Evolutionary conservation across 139 green algal genomes (phyloP).

Genomic region (Choricystis sp.): DNA sequence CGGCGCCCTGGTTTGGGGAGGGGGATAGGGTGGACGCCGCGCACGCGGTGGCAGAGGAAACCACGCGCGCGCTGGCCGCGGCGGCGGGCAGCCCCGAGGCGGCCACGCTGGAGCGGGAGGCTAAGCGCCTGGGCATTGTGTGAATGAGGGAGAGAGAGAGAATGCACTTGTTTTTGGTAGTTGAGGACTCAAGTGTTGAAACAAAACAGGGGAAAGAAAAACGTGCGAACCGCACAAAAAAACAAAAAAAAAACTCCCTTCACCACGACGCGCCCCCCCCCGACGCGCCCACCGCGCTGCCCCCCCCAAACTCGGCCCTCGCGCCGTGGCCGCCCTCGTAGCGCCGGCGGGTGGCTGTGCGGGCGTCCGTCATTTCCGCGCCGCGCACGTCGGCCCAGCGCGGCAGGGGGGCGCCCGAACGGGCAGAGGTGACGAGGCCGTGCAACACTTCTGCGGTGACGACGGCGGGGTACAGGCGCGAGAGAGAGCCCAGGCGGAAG

Average conservation of each 20-base stretch:
- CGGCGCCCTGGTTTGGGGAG: constrained; percentile 15
- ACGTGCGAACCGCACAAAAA: background rate
- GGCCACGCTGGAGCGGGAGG: background rate
- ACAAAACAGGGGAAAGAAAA: background rate
- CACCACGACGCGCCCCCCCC: background rate
- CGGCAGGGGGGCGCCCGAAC: background rate
- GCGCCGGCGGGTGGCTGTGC: background rate
- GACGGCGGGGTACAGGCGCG: background rate
- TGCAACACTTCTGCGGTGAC: background rate
- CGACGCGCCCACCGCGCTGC: background rate
- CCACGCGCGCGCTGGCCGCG: background rate
- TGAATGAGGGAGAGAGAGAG: background rate
- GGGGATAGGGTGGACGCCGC: background rate
- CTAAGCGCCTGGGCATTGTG: background rate
- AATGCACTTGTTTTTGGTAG: no score
- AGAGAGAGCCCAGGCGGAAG: constrained; percentile 9
- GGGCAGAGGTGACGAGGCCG: background rate
- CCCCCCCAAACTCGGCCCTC: background rate
- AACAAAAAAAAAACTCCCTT: background rate
- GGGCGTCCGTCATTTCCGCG: background rate
- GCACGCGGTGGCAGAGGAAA: background rate
- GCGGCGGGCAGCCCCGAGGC: constrained; percentile 1
- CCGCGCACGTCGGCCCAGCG: background rate
- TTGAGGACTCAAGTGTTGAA: no score
- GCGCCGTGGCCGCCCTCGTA: background rate